Evolutionary conservation across 495 filamentous ascomycete genomes (phyloP), one percentile per base, ranked within the genome.

Genomic region (Cercophora sp.): DNA sequence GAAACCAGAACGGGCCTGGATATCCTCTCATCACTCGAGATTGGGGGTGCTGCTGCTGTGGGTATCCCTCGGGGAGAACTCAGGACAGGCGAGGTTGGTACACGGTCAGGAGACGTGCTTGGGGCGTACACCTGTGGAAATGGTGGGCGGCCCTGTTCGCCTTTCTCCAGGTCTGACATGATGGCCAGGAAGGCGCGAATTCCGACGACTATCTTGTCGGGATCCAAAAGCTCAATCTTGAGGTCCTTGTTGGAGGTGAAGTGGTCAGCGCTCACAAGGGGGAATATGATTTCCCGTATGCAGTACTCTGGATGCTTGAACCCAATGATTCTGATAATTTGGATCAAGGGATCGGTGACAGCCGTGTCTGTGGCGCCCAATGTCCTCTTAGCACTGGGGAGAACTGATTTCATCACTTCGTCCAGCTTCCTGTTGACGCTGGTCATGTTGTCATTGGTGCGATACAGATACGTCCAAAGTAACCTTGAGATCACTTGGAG

Each of bases 401-500:
- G 78, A 8, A 95, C 82, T 55, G 92, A 77, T 62, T 82, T 85
- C 35, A 91, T 75, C 22, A 96, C 82, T 44, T 96, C 91, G 52
- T 97, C 90, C 27, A 97, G 75, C 64, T 91, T 96, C 51, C 84
- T 83, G 32, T 84, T 78, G 3, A 84, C 85, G 23, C 76, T 74
- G 37, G 82, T 82, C 9, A 80, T 76, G 34, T 61, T 73, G 51
- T 97, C 94, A 4, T 79, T 80, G 46, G 70, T 85, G 16, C 91
- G 83, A 66, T 95, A 96, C 20, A 97, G 79, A 70, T 96, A 99
- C 1, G 89, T 91, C 93, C 93, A 99, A 2, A 96, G 74, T n/a
- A 99, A 75, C 49, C 91, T 85, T 32, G 91, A 95, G 36, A 96
- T 83, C 13, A 89, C 90, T 58, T 96, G 87, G 29, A 99, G 78